Evolutionary conservation across 306 rosid genomes (phyloP).

Genomic region (Gastrolobium villosum): DNA sequence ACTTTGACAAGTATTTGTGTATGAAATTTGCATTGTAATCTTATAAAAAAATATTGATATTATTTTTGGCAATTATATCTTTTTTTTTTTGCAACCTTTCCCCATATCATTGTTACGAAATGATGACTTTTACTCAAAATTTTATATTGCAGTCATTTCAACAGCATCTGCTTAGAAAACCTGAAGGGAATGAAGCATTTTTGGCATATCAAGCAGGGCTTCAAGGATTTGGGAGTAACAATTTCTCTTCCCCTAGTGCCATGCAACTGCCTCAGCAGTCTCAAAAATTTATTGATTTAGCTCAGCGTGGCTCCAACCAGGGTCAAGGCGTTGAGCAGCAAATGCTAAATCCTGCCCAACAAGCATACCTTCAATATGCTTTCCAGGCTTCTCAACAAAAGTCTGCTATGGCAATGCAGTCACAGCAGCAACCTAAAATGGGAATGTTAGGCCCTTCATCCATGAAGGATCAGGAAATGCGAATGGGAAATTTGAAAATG

Average conservation of each 20-base stretch:
- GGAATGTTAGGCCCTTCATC: constrained; percentile 76
- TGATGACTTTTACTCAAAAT: constrained; percentile 34
- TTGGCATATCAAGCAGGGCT: constrained; percentile 79
- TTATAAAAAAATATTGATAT: constrained; percentile 16
- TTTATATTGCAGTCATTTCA: constrained; percentile 72
- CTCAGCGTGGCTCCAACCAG: constrained; percentile 78
- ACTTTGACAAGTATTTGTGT: constrained; percentile 24
- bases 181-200: constrained; percentile 88
- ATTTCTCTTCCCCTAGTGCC: constrained; percentile 70
- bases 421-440: constrained; percentile 85
- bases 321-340: constrained; percentile 87
- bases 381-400: constrained; percentile 83
- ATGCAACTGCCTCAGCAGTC: constrained; percentile 84
- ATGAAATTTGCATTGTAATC: constrained; percentile 9
- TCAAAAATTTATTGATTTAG: constrained; percentile 72
- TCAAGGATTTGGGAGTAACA: constrained; percentile 76
- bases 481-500: constrained; percentile 77
- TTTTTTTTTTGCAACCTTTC: constrained; percentile 27
- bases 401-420: constrained; percentile 77
- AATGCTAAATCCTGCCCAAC: constrained; percentile 73
- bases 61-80: neutral
- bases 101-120: constrained; percentile 30
- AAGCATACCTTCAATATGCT: constrained; percentile 88
- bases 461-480: constrained; percentile 83
- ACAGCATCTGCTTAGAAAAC: constrained; percentile 81